A percentile compares a stretch with the other conserved stretches of the same genome.
Conservation (phyloP, 306 rosid species). For the Cucumis sativus region Cucumber_9930_V3 NC_026659.2:16658501-16659000, state of each 20-base stretch:
- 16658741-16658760: constrained; percentile 88
- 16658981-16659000: constrained; percentile 49
- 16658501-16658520: background rate
- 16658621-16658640: background rate
- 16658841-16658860: constrained; percentile 82
- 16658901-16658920: constrained; percentile 28
- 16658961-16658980: constrained; percentile 52
- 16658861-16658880: constrained; percentile 79
- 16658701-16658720: constrained; percentile 75
- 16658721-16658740: constrained; percentile 94
- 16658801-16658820: constrained; percentile 81
- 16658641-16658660: background rate
- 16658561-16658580: too few species aligned
- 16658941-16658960: constrained; percentile 88
- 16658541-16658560: too few species aligned
- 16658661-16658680: constrained; percentile 19
- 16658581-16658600: background rate
- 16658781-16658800: constrained; percentile 50
- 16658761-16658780: constrained; percentile 43
- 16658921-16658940: constrained; percentile 77
- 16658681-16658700: constrained; percentile 88
- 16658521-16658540: too few species aligned
- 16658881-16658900: constrained; percentile 37
- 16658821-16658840: constrained; percentile 89
- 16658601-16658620: background rate